A percentile compares a stretch with the other conserved stretches of the same genome.
These are phyloP conservation scores for Cornus florida DNA, from an alignment of 148 eudicot species.

Conservation along the genomic window DNA sequence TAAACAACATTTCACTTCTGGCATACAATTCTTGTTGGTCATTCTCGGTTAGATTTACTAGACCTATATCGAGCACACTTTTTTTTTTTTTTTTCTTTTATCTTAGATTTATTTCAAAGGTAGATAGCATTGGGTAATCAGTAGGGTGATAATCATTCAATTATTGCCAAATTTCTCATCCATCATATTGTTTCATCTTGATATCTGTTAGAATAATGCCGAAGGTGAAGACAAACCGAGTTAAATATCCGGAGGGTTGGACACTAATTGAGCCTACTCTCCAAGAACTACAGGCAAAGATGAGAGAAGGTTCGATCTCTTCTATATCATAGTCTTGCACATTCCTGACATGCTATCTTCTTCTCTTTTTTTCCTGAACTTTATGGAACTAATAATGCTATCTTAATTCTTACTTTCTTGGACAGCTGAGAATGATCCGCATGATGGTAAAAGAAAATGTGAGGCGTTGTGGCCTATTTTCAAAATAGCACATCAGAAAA, in stretches of 20 bases:
- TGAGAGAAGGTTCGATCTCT: slow-evolving; percentile 54
- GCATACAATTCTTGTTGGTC: too few species aligned
- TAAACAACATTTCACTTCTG: too few species aligned
- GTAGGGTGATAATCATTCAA: not conserved
- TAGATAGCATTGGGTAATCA: not conserved
- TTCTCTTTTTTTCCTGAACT: not conserved
- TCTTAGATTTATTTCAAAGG: too few species aligned
- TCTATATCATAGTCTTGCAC: not conserved
- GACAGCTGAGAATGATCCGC: slow-evolving; percentile 57
- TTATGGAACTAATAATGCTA: not conserved
- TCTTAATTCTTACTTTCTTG: slow-evolving; percentile 1
- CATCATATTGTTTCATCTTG: not conserved
- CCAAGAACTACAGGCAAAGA: slow-evolving; percentile 54
- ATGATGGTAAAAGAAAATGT: slow-evolving; percentile 68
- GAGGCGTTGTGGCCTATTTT: slow-evolving; percentile 69
- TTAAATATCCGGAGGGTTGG: slow-evolving; percentile 62
- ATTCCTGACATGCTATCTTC: not conserved
- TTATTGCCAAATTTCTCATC: slow-evolving; percentile 5
- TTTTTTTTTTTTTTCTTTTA: not conserved
- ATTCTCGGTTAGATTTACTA: not conserved
- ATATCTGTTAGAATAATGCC: slow-evolving; percentile 42
- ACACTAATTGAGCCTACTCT: slow-evolving; percentile 65
- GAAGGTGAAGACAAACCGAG: slow-evolving; percentile 53
- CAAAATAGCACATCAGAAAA: slow-evolving; percentile 65
- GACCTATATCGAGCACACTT: not conserved